phyloP scores from a whole-genome alignment of 257 asterid genomes.

The Eustoma russellianum region DNA sequence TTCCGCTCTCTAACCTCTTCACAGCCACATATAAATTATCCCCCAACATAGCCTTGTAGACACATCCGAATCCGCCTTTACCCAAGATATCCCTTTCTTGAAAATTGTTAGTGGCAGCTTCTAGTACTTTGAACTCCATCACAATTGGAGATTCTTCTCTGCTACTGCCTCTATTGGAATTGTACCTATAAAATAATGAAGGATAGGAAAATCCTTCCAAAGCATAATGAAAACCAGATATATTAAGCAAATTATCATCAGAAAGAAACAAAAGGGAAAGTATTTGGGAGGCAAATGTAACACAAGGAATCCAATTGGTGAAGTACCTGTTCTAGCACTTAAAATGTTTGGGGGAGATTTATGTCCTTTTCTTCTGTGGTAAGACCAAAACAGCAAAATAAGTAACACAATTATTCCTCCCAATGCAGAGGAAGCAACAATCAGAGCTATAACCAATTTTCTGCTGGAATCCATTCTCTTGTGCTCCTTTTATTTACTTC shows the following conservation, averaged over 20 bases:
- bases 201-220: constrained; percentile 20
- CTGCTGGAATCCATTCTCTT: constrained; percentile 20
- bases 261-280: not conserved
- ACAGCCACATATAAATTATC: constrained; percentile 47
- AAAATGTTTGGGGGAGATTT: constrained; percentile 14
- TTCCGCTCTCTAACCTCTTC: constrained; percentile 40
- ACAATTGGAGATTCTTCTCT: constrained; percentile 19
- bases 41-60: constrained; percentile 48
- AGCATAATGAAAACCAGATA: constrained; percentile 4
- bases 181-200: constrained; percentile 20
- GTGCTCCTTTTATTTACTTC: constrained; percentile 4
- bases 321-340: constrained; percentile 22
- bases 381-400: constrained; percentile 28
- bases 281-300: not conserved
- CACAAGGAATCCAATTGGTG: not conserved
- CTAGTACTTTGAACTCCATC: constrained; percentile 50
- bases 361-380: constrained; percentile 22
- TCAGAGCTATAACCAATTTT: constrained; percentile 30
- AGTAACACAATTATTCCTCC: constrained; percentile 20
- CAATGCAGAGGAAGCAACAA: constrained; percentile 31
- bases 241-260: not conserved
- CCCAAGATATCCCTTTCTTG: constrained; percentile 44
- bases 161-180: constrained; percentile 14
- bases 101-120: constrained; percentile 50
- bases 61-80: constrained; percentile 66